phyloP scores from a whole-genome alignment of 2,329 filamentous ascomycete species.

The Diaporthe sp. region DNA sequence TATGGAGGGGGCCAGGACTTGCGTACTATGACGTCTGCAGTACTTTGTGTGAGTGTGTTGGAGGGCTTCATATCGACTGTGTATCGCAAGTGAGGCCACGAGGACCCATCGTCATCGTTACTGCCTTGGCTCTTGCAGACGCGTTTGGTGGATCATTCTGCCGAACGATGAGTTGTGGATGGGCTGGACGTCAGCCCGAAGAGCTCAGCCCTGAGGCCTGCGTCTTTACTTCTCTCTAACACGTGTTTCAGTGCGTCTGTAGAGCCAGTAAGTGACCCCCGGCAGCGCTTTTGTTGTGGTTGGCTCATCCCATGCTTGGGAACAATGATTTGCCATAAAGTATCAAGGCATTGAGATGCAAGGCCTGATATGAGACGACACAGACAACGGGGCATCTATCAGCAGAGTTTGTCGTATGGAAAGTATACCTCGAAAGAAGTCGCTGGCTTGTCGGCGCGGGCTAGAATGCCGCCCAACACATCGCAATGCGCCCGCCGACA shows the following conservation, averaged over 20 bases:
- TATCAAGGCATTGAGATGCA: not conserved
- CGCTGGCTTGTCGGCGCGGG: not conserved
- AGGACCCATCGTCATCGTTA: not conserved
- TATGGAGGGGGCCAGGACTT: not conserved
- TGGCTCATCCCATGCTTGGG: not conserved
- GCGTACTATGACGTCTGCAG: not conserved
- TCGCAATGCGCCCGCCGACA: not conserved
- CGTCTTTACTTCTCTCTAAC: conserved; percentile 10
- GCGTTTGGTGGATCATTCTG: not conserved
- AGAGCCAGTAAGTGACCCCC: not conserved
- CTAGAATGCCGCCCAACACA: not conserved
- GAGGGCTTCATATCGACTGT: not conserved
- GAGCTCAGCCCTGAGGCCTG: conserved; percentile 5
- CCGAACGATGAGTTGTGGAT: not conserved
- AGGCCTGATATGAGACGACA: not conserved
- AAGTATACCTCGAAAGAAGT: not conserved
- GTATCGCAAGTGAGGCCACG: not conserved
- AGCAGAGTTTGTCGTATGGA: not conserved
- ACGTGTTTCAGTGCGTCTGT: conserved; percentile 15
- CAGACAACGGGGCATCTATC: not conserved
- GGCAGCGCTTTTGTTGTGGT: not conserved
- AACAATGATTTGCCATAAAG: not conserved
- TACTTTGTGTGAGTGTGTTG: not conserved
- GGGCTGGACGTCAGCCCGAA: not conserved
- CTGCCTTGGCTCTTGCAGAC: not conserved